Conservation (phyloP, 2,329 filamentous ascomycete species). For the Alternaria angustiovoidea region DNA sequence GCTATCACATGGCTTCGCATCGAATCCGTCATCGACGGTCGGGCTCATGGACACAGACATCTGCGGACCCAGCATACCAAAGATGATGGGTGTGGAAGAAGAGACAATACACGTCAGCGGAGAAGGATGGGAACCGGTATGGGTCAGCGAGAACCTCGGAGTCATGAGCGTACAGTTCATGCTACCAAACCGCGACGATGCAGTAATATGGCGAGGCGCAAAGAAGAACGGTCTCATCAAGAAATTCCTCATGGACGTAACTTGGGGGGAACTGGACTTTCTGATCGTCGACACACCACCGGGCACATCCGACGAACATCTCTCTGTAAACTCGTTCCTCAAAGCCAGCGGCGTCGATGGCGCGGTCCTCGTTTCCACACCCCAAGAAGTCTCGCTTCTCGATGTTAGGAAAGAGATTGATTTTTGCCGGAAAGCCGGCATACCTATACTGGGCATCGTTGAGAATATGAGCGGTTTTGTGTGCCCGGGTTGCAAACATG, state of each 20-base stretch:
- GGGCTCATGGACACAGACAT: conserved; percentile 99
- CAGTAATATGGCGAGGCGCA: conserved; percentile 94
- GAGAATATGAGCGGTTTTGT: conserved; percentile 99
- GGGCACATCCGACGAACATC: conserved; percentile 92
- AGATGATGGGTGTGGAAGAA: conserved; percentile 97
- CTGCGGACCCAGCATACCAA: conserved; percentile 93
- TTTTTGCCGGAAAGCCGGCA: conserved; percentile 94
- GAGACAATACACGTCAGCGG: conserved; percentile 93
- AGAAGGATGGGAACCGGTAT: conserved; percentile 92
- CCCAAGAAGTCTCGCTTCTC: conserved; percentile 89
- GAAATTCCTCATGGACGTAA: conserved; percentile 96
- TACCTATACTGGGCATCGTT: conserved; percentile 84
- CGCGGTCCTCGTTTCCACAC: conserved; percentile 91
- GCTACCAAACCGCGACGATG: conserved; percentile 91
- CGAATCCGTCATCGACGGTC: conserved; percentile 78
- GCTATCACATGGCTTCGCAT: conserved; percentile 87
- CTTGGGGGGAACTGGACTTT: conserved; percentile 96
- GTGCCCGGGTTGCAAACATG: conserved; percentile 86
- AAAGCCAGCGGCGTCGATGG: conserved; percentile 93
- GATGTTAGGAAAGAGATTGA: conserved; percentile 98
- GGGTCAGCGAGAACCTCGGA: conserved; percentile 91
- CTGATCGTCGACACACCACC: conserved; percentile 94
- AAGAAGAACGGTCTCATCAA: conserved; percentile 99
- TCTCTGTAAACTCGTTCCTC: conserved; percentile 90
- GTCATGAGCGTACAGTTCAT: conserved; percentile 99